Base-by-base conservation (phyloP, 805 yeast species). In the Limtongozyma cylindracea region DNA sequence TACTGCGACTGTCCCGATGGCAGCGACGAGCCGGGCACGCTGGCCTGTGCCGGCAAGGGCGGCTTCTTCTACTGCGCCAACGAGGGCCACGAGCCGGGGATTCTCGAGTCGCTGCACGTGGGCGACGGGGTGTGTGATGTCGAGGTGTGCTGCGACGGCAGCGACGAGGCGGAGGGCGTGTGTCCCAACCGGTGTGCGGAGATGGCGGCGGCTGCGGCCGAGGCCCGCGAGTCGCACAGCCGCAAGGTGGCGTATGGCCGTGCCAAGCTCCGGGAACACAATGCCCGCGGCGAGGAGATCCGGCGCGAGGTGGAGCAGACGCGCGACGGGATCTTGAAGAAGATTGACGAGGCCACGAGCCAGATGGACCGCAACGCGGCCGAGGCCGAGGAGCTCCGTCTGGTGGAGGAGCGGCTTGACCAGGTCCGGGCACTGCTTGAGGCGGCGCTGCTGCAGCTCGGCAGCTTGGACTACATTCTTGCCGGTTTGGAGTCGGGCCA, bases 1-100 rank as follows among this genome's bases (percentile, higher is more conserved):
- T 70, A 57, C 37, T 84, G 96, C 45, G 96, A 88, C 37, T 84
- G 96, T 47, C 95, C 95, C 0, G 98, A 88, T 45, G 96, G 96
- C 0, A 66, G 82, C 4, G 98, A 88, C 46, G 96, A 88, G 41
- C 94, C 95, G 0, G 95, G 95, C 0, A 84, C 96, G 1, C 49
- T 70, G 18, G 94, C 94, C 0, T 84, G 96, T 41, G 35, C 41
- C 1, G 35, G 24, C 22, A 3, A 20, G n/a, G 29, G 28, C 5
- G 47, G 9, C 22, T 30, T 32, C 21, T 82, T 78, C 35, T 80
- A 63, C 41, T 84, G 98, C 45, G 60, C 43, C 6, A 88, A 88
- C 36, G 49, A 55, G 22, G 92, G 93, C 3, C 71, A 62, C 31
- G 34, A 54, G 4, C 62, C 80, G 0, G 51, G 53, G 7, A 60